phyloP scores from a whole-genome alignment of 108 stramenopile genomes.

The Ochromonas danica region DNA sequence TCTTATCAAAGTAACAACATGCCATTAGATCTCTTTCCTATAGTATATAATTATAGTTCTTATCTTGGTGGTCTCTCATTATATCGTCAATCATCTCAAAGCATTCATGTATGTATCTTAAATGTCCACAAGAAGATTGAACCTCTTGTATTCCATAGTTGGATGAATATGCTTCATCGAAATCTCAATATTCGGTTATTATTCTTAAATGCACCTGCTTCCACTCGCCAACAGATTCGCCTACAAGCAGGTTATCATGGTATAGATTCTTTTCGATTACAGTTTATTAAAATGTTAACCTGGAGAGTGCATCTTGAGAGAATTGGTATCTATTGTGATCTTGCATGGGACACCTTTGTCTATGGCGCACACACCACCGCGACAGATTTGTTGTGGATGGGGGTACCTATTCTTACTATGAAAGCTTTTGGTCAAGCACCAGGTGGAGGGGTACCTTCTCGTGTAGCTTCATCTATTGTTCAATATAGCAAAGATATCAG shows the following conservation, averaged over 20 bases:
- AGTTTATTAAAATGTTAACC: constrained; percentile 31
- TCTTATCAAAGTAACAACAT: constrained; percentile 46
- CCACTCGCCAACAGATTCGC: constrained; percentile 35
- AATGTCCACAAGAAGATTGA: constrained; percentile 60
- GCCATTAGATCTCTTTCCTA: not conserved
- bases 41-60: not conserved
- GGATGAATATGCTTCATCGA: constrained; percentile 53
- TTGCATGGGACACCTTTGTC: constrained; percentile 52
- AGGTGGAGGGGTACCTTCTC: not conserved
- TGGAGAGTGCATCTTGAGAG: not conserved
- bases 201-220: constrained; percentile 31
- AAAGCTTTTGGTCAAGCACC: constrained; percentile 21
- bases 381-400: constrained; percentile 56
- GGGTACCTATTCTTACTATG: constrained; percentile 51
- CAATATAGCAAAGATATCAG: not conserved
- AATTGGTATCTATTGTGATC: constrained; percentile 40
- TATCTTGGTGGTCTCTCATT: constrained; percentile 51
- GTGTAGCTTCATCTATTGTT: not conserved
- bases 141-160: constrained; percentile 44
- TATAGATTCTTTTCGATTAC: constrained; percentile 39
- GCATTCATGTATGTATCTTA: constrained; percentile 50
- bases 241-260: constrained; percentile 52
- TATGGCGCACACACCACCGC: constrained; percentile 62
- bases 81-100: too few species aligned
- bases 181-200: constrained; percentile 40